phyloP scores from a whole-genome alignment of 2,329 filamentous ascomycete genomes.

The Penicillium sp. region DNA sequence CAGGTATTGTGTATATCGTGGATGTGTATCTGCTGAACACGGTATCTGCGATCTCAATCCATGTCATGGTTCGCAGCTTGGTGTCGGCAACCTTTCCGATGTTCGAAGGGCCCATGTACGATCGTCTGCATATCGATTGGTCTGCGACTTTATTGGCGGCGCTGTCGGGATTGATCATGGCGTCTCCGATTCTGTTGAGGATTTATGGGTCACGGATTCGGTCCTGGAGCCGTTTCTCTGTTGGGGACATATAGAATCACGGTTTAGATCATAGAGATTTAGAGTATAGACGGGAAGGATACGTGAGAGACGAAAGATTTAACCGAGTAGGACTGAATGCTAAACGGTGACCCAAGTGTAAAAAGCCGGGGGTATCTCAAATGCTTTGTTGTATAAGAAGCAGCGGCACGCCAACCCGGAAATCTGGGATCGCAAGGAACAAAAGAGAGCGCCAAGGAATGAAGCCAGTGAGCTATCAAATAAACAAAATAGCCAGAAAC shows the following conservation, averaged over 20 bases:
- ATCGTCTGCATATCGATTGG: conserved; percentile 19
- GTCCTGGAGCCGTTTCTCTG: conserved; percentile 26
- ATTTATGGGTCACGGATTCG: conserved; percentile 24
- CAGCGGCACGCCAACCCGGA: conserved; percentile 5
- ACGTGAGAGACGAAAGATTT: too few relatives aligned
- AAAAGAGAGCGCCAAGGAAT: conserved; percentile 18
- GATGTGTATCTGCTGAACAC: conserved; percentile 37
- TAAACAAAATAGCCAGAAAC: conserved; percentile 8
- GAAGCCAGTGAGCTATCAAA: conserved; percentile 16
- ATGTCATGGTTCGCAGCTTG: conserved; percentile 34
- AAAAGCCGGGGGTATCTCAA: conserved; percentile 24
- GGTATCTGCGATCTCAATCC: conserved; percentile 37
- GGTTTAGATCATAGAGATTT: too few relatives aligned
- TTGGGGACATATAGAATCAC: conserved; percentile 3
- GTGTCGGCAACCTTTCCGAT: conserved; percentile 30
- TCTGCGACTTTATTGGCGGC: conserved; percentile 21
- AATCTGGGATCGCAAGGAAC: conserved; percentile 1
- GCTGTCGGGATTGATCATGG: conserved; percentile 61
- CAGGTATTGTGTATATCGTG: conserved; percentile 39
- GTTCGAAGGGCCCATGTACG: conserved; percentile 22
- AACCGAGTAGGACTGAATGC: too few relatives aligned
- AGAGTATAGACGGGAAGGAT: too few relatives aligned
- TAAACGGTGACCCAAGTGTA: too few relatives aligned
- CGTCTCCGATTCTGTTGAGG: conserved; percentile 52
- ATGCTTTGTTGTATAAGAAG: conserved; percentile 12